Evolutionary conservation across 306 rosid genomes (phyloP), one percentile per base, ranked within the genome.

Genomic region (Arachis hypogaea): DNA sequence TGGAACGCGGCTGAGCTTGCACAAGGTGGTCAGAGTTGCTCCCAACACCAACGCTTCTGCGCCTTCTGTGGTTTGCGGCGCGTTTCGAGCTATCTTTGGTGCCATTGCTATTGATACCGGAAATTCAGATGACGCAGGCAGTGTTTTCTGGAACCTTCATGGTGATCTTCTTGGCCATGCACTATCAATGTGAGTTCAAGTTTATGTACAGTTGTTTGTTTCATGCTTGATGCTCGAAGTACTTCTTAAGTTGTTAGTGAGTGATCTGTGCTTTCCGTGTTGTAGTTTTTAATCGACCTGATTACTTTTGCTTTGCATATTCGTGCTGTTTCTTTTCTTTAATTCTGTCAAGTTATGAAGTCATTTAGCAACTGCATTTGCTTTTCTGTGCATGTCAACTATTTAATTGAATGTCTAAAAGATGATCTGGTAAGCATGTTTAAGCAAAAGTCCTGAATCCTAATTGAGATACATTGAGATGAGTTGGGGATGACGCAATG

Each of bases 11-110:
- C 69, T 90, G 72, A 85, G 82, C 29, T 71, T 90, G 82, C 82
- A 79, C 10, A 86, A 90, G 79, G 84, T 88, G 8, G 81, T 90
- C 12, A 83, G 96, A 7, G 90, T 92, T 50, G 84, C 97, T 8
- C 7, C 83, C 57, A 89, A 84, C 83, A 89, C 96, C 30, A 57
- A 86, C 73, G 84, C 93, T 38, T 78, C 97, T 10, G 1, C 84
- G 50, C 82, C 93, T 9, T 7, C 67, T 18, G 86, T 89, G 49
- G 87, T 87, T 69, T 92, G 93, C 51, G 86, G 85, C 12, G 96
- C 97, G 1, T 89, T 89, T 50, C 86, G 97, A 10, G 88, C 96
- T 5, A 77, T 92, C 47, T 86, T 92, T 38, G 92, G 82, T 36
- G 97, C 96, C 8, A 78, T 92, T 75, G 88, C 93, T 76, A 9